Conservation (phyloP, 805 yeast species). For the Lipomyces mesembrius region DNA sequence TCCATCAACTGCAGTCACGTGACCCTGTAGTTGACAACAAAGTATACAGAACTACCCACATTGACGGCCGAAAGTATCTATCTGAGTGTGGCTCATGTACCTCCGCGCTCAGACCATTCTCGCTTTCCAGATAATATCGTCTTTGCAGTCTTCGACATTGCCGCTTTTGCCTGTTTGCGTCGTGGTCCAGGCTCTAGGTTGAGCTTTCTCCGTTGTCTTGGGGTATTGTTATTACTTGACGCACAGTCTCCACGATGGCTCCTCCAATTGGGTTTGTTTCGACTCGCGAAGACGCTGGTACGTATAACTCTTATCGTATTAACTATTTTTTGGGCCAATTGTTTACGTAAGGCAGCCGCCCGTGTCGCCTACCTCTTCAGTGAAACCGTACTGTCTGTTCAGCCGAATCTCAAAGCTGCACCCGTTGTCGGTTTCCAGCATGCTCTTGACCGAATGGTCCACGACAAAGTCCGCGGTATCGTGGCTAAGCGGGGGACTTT, state of each 20-base stretch:
- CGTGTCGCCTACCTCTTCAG: constrained; percentile 36
- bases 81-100: too few species aligned
- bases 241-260: constrained; percentile 16
- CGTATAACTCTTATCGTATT: constrained; percentile 3
- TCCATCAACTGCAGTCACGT: too few species aligned
- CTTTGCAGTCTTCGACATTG: too few species aligned
- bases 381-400: constrained; percentile 34
- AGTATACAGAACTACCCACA: too few species aligned
- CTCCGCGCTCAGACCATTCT: neutral
- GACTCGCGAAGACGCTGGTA: constrained; percentile 35
- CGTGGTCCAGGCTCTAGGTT: neutral
- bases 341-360: constrained; percentile 24
- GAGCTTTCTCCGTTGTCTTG: neutral
- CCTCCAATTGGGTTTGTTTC: constrained; percentile 29
- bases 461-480: constrained; percentile 31
- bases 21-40: too few species aligned
- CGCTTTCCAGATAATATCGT: too few species aligned
- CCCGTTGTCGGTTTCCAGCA: constrained; percentile 25
- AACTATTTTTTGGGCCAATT: neutral
- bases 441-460: constrained; percentile 26
- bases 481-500: constrained; percentile 33
- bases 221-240: neutral
- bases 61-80: too few species aligned
- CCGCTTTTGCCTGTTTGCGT: neutral
- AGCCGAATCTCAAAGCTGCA: constrained; percentile 24